phyloP scores from a whole-genome alignment of 192 early-diverging fungal species.

The Entomortierella lignicola region DNA sequence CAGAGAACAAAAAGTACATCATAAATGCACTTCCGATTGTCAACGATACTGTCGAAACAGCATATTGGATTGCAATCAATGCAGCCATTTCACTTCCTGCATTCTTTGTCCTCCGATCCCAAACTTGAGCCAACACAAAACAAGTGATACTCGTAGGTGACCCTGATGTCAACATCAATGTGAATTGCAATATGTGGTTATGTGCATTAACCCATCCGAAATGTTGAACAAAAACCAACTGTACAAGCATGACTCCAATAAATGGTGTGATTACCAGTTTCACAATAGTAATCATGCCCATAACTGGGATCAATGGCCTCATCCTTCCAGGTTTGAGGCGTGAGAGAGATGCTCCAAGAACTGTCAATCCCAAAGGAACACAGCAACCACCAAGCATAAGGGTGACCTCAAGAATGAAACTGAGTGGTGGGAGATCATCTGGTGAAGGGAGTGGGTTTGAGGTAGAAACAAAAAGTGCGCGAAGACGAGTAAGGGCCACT shows the following conservation, averaged over 20 bases:
- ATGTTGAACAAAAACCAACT: conserved; percentile 23
- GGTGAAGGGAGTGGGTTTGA: conserved; percentile 18
- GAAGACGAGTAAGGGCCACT: conserved; percentile 15
- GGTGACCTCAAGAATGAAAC: conserved; percentile 42
- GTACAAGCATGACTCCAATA: conserved; percentile 13
- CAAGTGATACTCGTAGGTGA: conserved; percentile 39
- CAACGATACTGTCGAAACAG: conserved; percentile 11
- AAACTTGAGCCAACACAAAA: conserved; percentile 48
- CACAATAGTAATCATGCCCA: conserved; percentile 36
- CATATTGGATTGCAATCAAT: conserved; percentile 41
- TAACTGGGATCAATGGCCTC: conserved; percentile 31
- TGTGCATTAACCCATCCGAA: conserved; percentile 23
- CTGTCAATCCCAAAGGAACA: conserved; percentile 39
- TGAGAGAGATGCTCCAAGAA: conserved; percentile 41
- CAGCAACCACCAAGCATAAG: conserved; percentile 43
- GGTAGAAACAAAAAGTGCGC: conserved; percentile 20
- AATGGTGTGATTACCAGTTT: conserved; percentile 33
- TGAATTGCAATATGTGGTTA: conserved; percentile 47
- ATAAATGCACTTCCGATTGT: conserved; percentile 32
- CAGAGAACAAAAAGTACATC: conserved; percentile 53
- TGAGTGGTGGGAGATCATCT: conserved; percentile 33
- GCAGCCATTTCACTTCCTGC: conserved; percentile 46
- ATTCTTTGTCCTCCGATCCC: conserved; percentile 43
- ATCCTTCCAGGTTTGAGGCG: conserved; percentile 44
- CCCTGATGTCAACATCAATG: conserved; percentile 37